Evolutionary conservation across 2,329 filamentous ascomycete species (phyloP).

Genomic region (Berkeleyomyces basicola): DNA sequence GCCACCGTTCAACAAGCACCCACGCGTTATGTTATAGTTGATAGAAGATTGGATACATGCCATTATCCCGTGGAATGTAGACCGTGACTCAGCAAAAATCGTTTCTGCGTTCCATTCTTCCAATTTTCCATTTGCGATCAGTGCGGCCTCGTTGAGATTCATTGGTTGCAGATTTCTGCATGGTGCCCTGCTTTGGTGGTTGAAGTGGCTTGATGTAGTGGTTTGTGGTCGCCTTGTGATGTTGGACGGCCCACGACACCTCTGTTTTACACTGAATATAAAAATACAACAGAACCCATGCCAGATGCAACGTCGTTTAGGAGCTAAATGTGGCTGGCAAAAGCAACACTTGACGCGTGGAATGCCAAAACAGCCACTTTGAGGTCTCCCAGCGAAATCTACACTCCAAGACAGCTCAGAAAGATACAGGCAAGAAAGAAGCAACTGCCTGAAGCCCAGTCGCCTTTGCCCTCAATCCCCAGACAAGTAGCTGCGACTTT

Average conservation of each 20-base stretch:
- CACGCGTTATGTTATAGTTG: not conserved
- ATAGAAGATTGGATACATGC: not conserved
- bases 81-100: not conserved
- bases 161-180: not conserved
- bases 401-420: too few relatives aligned
- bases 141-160: not conserved
- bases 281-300: not conserved
- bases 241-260: not conserved
- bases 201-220: not conserved
- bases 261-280: not conserved
- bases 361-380: too few relatives aligned
- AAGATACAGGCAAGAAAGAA: not conserved
- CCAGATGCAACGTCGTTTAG: not conserved
- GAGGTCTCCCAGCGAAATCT: too few relatives aligned
- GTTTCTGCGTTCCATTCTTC: not conserved
- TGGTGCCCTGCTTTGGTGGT: not conserved
- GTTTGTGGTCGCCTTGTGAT: not conserved
- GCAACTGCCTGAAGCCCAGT: not conserved
- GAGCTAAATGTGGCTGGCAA: not conserved
- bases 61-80: not conserved
- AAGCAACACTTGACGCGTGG: too few relatives aligned
- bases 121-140: not conserved
- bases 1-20: not conserved
- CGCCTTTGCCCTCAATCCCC: not conserved
- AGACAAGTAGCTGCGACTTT: not conserved